phyloP scores from a whole-genome alignment of 192 early-diverging fungal genomes.

The Geosiphon pyriformis region DNA sequence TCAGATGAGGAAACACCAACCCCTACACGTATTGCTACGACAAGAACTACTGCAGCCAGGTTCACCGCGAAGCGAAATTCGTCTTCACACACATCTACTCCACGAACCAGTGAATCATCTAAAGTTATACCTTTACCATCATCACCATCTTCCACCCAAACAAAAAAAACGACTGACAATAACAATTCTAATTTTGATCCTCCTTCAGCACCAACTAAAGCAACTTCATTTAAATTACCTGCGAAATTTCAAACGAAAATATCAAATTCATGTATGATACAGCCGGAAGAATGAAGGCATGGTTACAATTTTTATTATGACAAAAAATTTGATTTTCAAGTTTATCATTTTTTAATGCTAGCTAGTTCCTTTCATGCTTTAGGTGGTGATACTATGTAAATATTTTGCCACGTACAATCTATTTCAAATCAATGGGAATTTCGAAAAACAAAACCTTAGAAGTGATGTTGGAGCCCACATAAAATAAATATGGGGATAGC shows the following conservation, averaged over 20 bases:
- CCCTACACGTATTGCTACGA: conserved; percentile 16
- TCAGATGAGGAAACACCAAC: conserved; percentile 20
- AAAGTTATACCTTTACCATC: background rate
- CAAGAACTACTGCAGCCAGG: conserved; percentile 27
- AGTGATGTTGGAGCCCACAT: too few species aligned
- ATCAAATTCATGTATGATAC: background rate
- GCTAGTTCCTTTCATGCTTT: background rate
- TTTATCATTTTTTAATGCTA: too few species aligned
- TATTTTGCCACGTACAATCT: background rate
- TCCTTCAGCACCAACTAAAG: background rate
- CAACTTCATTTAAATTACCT: background rate
- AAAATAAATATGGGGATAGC: too few species aligned
- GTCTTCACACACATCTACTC: background rate
- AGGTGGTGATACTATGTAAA: background rate
- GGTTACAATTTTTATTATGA: conserved; percentile 2
- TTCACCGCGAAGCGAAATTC: background rate
- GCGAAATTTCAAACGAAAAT: background rate
- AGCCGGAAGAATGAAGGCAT: conserved; percentile 17
- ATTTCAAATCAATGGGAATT: background rate
- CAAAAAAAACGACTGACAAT: background rate
- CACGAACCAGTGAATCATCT: background rate
- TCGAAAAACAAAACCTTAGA: background rate
- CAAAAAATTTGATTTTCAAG: conserved; percentile 6
- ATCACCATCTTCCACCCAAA: background rate
- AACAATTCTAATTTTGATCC: background rate